A percentile compares a stretch with the other conserved stretches of the same genome.
Conservation (phyloP, 2,329 filamentous ascomycete genomes). For the Clonostachys chloroleuca region DNA sequence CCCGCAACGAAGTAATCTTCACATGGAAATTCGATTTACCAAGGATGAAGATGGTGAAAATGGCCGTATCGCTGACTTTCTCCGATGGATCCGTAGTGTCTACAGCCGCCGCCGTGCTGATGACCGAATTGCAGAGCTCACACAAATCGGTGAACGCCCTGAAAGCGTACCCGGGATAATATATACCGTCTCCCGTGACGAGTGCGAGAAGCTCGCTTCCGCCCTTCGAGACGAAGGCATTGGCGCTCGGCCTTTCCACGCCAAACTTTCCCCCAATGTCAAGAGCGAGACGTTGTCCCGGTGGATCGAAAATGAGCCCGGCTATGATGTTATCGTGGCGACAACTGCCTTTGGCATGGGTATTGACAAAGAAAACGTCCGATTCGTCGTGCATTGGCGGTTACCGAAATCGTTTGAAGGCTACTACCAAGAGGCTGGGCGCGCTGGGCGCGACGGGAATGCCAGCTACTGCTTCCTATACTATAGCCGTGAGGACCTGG, state of each 20-base stretch:
- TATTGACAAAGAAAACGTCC: slow-evolving; percentile 91
- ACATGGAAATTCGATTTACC: slow-evolving; percentile 85
- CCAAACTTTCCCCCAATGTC: slow-evolving; percentile 60
- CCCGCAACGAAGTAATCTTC: slow-evolving; percentile 78
- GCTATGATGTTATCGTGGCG: slow-evolving; percentile 89
- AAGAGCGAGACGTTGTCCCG: slow-evolving; percentile 67
- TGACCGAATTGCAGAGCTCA: slow-evolving; percentile 55
- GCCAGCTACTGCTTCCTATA: slow-evolving; percentile 85
- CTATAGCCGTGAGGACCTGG: slow-evolving; percentile 82
- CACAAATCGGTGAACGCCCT: slow-evolving; percentile 43
- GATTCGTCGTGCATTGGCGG: slow-evolving; percentile 93
- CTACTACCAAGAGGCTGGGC: slow-evolving; percentile 92
- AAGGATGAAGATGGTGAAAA: slow-evolving; percentile 61
- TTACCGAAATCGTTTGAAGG: slow-evolving; percentile 92
- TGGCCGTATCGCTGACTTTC: slow-evolving; percentile 66
- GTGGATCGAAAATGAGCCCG: slow-evolving; percentile 69
- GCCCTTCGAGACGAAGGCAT: slow-evolving; percentile 65
- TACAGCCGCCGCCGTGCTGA: slow-evolving; percentile 63
- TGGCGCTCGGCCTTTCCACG: slow-evolving; percentile 70
- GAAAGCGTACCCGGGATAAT: slow-evolving; percentile 73
- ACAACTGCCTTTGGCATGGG: slow-evolving; percentile 98
- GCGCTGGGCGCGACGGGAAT: slow-evolving; percentile 85
- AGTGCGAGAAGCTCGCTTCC: slow-evolving; percentile 67
- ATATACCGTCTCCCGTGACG: slow-evolving; percentile 70
- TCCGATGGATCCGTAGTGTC: slow-evolving; percentile 71